phyloP scores from a whole-genome alignment of 495 filamentous ascomycete genomes.

The Trichoderma gamsii region DNA sequence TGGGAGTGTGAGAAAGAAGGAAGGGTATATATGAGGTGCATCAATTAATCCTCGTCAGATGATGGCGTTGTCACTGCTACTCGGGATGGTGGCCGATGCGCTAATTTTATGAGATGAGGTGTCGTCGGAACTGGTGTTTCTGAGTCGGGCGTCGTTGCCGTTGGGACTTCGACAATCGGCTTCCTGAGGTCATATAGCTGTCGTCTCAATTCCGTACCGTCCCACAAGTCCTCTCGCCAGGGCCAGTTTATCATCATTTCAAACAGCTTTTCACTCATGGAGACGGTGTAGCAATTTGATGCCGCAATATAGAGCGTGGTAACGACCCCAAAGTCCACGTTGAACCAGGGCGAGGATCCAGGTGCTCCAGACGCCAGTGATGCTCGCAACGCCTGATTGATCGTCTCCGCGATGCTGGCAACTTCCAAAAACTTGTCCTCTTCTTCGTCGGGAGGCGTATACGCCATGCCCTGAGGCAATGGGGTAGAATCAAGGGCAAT shows the following conservation, averaged over 20 bases:
- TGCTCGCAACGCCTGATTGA: neutral
- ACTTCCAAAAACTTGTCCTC: neutral
- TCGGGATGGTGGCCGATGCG: neutral
- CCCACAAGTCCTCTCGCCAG: slow-evolving; percentile 4
- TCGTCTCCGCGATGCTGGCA: neutral
- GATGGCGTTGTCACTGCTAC: neutral
- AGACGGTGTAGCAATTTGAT: neutral
- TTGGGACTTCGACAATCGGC: neutral
- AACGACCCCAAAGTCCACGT: neutral
- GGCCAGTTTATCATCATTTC: slow-evolving; percentile 9
- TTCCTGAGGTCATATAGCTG: slow-evolving; percentile 5
- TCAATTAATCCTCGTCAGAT: neutral
- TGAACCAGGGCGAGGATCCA: neutral
- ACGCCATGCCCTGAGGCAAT: neutral
- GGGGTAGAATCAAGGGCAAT: neutral
- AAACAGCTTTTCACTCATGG: slow-evolving; percentile 7
- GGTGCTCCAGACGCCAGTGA: neutral
- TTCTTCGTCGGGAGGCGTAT: slow-evolving; percentile 2
- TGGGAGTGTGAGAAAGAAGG: neutral
- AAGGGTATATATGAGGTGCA: neutral
- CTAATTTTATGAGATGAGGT: neutral
- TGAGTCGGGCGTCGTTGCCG: neutral
- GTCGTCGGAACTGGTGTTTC: slow-evolving; percentile 6
- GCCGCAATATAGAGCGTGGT: neutral
- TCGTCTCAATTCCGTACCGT: neutral